Evolutionary conservation across 75 land plant genomes (phyloP).

Genomic region (Sequoiadendron giganteum): DNA sequence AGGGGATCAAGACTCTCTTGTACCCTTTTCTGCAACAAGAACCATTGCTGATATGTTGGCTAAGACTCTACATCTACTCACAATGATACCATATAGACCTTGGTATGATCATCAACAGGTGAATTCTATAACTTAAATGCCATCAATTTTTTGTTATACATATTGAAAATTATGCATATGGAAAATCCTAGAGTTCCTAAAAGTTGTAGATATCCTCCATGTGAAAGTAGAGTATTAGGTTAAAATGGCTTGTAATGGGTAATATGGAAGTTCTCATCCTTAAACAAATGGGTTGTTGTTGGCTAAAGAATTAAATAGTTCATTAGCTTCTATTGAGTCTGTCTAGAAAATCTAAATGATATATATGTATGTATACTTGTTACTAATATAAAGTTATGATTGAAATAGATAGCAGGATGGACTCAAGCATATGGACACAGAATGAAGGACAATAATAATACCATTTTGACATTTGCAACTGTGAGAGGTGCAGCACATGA

Average conservation of each 20-base stretch:
- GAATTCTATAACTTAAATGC: not conserved
- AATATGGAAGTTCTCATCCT: too few relatives aligned
- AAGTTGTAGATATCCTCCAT: too few relatives aligned
- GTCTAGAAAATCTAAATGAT: too few relatives aligned
- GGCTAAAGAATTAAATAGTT: too few relatives aligned
- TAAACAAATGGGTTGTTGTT: too few relatives aligned
- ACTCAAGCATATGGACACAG: constrained; percentile 17
- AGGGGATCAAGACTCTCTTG: constrained; percentile 21
- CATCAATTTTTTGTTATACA: not conserved
- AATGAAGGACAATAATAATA: constrained; percentile 4
- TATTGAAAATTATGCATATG: too few relatives aligned
- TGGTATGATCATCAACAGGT: constrained; percentile 19
- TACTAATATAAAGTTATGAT: not conserved
- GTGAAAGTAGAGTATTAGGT: too few relatives aligned
- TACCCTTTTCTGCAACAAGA: constrained; percentile 21
- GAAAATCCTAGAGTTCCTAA: too few relatives aligned
- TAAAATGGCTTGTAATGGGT: too few relatives aligned
- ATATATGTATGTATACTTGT: not conserved
- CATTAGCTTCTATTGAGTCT: too few relatives aligned
- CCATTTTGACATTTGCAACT: constrained; percentile 23
- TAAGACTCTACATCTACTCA: constrained; percentile 9
- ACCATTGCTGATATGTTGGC: constrained; percentile 10
- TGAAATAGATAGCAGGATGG: constrained; percentile 22
- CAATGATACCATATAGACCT: not conserved
- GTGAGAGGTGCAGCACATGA: constrained; percentile 30